These are phyloP conservation scores for Tremella fuciformis DNA, from an alignment of 768 basidiomycete genomes.

Conservation along the genomic window DNA sequence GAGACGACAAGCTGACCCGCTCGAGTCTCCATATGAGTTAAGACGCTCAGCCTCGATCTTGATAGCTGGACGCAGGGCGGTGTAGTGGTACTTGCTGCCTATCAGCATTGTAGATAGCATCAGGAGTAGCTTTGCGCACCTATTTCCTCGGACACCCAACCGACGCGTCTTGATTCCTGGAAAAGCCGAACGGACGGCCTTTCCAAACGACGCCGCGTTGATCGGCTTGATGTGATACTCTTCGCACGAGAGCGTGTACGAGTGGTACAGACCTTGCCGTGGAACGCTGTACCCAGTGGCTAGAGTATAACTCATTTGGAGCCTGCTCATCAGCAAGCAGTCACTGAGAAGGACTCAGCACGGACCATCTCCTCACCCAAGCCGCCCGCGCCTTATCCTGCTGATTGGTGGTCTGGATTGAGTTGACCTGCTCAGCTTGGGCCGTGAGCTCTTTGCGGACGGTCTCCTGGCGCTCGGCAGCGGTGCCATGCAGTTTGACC, in stretches of 20 bases:
- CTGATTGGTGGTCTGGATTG: conserved; percentile 14
- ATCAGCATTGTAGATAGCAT: conserved; percentile 7
- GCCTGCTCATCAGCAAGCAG: conserved; percentile 16
- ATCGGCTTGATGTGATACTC: conserved; percentile 90
- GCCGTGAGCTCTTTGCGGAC: conserved; percentile 14
- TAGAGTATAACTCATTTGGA: conserved; percentile 27
- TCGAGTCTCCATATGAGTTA: conserved; percentile 45
- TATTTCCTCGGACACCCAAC: conserved; percentile 81
- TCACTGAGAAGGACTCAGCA: background rate
- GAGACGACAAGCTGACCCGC: conserved; percentile 43
- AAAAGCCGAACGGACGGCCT: conserved; percentile 88
- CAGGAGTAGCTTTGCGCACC: conserved; percentile 13
- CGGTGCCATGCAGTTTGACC: conserved; percentile 18
- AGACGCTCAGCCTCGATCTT: conserved; percentile 42
- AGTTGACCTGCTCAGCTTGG: conserved; percentile 10
- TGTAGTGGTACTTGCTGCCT: conserved; percentile 82
- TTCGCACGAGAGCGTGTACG: conserved; percentile 84
- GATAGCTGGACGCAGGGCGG: conserved; percentile 31
- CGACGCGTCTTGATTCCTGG: conserved; percentile 93
- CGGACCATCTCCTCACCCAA: conserved; percentile 39
- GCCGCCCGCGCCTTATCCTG: conserved; percentile 30
- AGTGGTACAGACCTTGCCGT: conserved; percentile 89
- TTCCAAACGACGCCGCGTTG: conserved; percentile 92
- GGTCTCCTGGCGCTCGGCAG: conserved; percentile 20
- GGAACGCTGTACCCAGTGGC: conserved; percentile 63